Evolutionary conservation across 352 stramenopile species (phyloP).

Genomic region (Pythium sp.): DNA sequence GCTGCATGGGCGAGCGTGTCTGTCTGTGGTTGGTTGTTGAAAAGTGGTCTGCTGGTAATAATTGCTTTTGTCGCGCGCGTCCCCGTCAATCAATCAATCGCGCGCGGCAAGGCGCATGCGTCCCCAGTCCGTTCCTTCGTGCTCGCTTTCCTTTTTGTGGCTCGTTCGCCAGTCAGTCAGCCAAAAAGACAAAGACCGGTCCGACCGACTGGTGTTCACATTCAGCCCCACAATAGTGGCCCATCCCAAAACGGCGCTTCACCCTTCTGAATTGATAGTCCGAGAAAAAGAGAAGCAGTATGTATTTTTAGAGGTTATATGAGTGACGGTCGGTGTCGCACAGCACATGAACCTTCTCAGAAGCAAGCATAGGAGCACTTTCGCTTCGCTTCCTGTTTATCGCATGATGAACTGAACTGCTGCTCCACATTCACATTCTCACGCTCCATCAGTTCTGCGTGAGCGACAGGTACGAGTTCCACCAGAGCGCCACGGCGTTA

Average conservation of each 20-base stretch:
- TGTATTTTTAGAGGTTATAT: constrained; percentile 1
- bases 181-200: no score
- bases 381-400: neutral
- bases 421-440: neutral
- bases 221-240: neutral
- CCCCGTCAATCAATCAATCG: neutral
- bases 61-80: neutral
- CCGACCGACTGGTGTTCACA: neutral
- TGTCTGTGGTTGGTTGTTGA: neutral
- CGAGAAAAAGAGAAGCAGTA: constrained; percentile 9
- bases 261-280: neutral
- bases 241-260: neutral
- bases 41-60: neutral
- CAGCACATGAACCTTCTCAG: neutral
- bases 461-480: constrained; percentile 79
- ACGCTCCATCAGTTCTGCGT: constrained; percentile 30
- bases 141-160: constrained; percentile 4
- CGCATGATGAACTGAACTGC: neutral
- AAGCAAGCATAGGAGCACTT: neutral
- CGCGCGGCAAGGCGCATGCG: neutral
- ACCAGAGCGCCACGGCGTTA: constrained; percentile 71
- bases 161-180: neutral
- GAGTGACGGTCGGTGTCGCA: constrained; percentile 9
- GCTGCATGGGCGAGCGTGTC: neutral
- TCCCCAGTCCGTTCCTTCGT: neutral